A percentile compares a stretch with the other conserved stretches of the same genome.
phyloP scores from a whole-genome alignment of 257 asterid species.

The Nicotiana tabacum region DNA sequence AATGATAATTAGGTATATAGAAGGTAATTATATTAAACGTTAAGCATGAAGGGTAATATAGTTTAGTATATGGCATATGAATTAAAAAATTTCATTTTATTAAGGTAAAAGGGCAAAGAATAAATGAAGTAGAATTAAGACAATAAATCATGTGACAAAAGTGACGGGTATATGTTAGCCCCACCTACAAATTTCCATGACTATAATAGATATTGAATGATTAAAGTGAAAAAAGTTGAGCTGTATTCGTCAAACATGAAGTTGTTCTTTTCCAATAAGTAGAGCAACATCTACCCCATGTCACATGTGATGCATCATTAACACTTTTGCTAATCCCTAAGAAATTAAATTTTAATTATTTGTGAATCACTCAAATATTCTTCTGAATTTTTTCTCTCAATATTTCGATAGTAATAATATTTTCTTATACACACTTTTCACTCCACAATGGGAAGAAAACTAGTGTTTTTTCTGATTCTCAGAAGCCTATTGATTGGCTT shows the following conservation, averaged over 20 bases:
- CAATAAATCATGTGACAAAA: neutral
- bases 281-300: neutral
- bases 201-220: neutral
- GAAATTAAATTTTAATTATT: neutral
- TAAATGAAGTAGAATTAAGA: neutral
- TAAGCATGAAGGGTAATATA: no score
- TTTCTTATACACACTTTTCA: no score
- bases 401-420: no score
- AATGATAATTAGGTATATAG: no score
- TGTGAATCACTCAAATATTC: neutral
- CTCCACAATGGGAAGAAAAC: conserved; percentile 23
- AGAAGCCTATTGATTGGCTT: conserved; percentile 17
- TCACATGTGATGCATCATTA: neutral
- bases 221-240: neutral
- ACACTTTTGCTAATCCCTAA: neutral
- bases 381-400: neutral
- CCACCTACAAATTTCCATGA: neutral
- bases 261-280: neutral
- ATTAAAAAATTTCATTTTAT: no score
- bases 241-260: neutral
- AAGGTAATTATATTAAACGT: no score
- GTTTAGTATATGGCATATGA: no score
- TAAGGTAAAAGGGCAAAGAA: neutral
- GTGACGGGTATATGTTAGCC: neutral
- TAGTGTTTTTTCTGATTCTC: conserved; percentile 13